Evolutionary conservation across 352 stramenopile species (phyloP), one percentile per base, ranked within the genome.

Genomic region (Pythium monospermum): DNA sequence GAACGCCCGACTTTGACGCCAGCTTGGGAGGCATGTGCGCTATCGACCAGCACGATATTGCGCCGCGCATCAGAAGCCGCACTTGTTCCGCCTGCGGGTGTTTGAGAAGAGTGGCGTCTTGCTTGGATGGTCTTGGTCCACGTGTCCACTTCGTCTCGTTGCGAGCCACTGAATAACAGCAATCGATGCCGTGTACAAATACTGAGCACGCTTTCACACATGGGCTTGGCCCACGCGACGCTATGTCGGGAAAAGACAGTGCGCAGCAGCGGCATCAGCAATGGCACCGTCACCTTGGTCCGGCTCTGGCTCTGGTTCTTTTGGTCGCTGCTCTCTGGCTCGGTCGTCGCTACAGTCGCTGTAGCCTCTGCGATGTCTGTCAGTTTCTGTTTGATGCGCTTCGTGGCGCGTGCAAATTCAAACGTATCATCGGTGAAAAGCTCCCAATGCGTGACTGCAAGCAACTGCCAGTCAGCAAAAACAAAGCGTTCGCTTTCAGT

Each of bases 381-480:
- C 26, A 87, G 75, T 11, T 87, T 65, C 3, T 74, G 69, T 49
- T 80, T 72, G 6, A 88, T 71, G 12, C 64, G 57, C 47, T 90
- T 90, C 5, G 71, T 67, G 13, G 78, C 75, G 39, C 84, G 85
- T 23, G 65, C 77, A 54, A 92, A 92, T 60, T 85, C 57, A 41
- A 86, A 92, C 47, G 81, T 85, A 54, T 92, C 81, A 54, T 92
- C 81, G 6, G 78, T 92, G 52, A 86, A 84, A 10, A 92, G 69
- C 46, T 87, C 70, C 11, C 62, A 56, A 47, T 88, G 76, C 1
- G 76, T 85, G 53, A 89, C 49, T 3, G 65, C 69, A 21, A 83
- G 32, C 31, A 89, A 64, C 50, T 69, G 68, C 81, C 77, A 91
- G 31, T 70, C 46, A 0, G 71, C 64, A 21, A 58, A 64, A 16